These are phyloP conservation scores for Brassica cretica DNA, from an alignment of 345 rosid species.

Conservation along the genomic window DNA sequence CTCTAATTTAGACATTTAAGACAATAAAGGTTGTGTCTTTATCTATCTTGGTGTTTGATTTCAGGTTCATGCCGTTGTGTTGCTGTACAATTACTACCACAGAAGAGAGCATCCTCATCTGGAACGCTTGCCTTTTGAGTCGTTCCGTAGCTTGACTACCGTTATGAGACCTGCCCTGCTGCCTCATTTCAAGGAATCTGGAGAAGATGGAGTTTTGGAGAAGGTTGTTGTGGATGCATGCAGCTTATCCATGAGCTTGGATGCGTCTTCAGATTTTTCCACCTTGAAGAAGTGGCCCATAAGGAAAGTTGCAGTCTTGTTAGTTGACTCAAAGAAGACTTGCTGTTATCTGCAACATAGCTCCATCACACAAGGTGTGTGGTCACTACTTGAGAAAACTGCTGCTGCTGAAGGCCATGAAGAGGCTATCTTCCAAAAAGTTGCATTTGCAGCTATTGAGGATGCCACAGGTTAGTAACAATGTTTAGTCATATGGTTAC, in stretches of 20 bases:
- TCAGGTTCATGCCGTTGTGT: constrained; percentile 74
- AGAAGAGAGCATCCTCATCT: constrained; percentile 56
- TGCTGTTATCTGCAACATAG: constrained; percentile 55
- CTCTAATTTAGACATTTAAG: constrained; percentile 1
- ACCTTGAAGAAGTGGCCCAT: constrained; percentile 57
- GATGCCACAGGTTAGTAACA: constrained; percentile 41
- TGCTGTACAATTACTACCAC: constrained; percentile 73
- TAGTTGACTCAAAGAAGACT: constrained; percentile 58
- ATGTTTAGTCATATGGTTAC: neutral
- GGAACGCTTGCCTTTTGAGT: constrained; percentile 52
- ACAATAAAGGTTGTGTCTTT: neutral
- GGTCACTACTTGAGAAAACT: constrained; percentile 74
- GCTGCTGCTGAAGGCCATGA: constrained; percentile 20
- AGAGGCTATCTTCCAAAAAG: constrained; percentile 45
- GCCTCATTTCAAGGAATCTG: constrained; percentile 48
- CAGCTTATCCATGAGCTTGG: constrained; percentile 51
- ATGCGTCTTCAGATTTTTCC: constrained; percentile 47
- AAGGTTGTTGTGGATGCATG: constrained; percentile 68
- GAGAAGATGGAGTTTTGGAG: constrained; percentile 45
- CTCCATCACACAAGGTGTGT: constrained; percentile 59
- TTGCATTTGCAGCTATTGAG: constrained; percentile 66
- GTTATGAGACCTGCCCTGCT: constrained; percentile 52
- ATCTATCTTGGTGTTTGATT: constrained; percentile 5
- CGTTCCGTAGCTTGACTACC: constrained; percentile 65
- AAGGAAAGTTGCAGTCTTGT: constrained; percentile 56